Conservation (phyloP, 495 filamentous ascomycete species). For the Trichoderma orchidacearum region DNA sequence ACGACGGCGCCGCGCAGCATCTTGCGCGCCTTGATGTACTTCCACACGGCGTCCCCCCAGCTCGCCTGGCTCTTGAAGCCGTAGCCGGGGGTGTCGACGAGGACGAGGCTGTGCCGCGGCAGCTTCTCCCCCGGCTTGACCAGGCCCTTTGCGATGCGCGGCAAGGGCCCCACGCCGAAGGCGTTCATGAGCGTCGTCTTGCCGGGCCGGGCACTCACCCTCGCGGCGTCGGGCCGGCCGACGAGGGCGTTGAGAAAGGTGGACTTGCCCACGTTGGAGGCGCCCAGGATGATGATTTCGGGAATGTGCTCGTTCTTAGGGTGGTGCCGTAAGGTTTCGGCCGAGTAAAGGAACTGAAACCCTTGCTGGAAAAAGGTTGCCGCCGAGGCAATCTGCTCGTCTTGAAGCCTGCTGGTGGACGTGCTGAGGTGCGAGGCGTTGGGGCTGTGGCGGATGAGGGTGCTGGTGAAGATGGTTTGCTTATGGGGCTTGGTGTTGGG, state of each 20-base stretch:
- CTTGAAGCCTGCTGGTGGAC: neutral
- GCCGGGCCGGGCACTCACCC: constrained; percentile 37
- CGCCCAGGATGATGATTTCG: constrained; percentile 50
- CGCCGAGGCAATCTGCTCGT: constrained; percentile 20
- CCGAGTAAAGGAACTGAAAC: constrained; percentile 56
- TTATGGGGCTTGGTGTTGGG: neutral
- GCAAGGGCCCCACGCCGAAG: constrained; percentile 53
- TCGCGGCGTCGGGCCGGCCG: constrained; percentile 19
- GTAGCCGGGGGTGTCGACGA: constrained; percentile 93
- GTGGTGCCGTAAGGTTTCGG: constrained; percentile 57
- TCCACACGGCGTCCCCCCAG: constrained; percentile 80
- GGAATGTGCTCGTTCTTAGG: constrained; percentile 38
- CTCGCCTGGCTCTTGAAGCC: constrained; percentile 59
- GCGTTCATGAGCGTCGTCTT: constrained; percentile 73
- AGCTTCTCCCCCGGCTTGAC: constrained; percentile 25
- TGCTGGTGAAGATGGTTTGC: neutral
- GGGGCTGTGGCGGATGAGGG: neutral
- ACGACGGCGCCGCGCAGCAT: constrained; percentile 74
- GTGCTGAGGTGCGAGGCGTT: neutral
- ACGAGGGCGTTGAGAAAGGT: constrained; percentile 76
- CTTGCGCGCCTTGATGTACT: constrained; percentile 59
- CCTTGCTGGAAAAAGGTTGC: constrained; percentile 48
- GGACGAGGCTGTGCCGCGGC: constrained; percentile 41
- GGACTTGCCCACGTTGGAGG: constrained; percentile 88
- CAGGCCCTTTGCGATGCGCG: constrained; percentile 8